Conservation (phyloP, 1,284 basidiomycete genomes). For the Stereum hirsutum region DNA sequence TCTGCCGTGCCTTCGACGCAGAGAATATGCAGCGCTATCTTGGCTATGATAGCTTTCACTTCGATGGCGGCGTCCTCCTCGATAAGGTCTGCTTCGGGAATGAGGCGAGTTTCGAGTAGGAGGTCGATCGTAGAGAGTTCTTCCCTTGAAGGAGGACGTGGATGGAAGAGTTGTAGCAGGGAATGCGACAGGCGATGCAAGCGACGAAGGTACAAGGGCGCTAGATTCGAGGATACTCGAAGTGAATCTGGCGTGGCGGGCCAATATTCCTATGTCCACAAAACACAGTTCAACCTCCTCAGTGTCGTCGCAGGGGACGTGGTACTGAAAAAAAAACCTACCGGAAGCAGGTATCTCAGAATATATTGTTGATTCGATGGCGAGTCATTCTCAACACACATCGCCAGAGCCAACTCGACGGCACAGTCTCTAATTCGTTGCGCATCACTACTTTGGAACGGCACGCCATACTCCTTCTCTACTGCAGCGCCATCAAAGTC, state of each 20-base stretch:
- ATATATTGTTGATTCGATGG: constrained; percentile 20
- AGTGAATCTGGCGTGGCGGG: constrained; percentile 1
- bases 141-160: neutral
- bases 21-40: constrained; percentile 32
- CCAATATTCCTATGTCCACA: constrained; percentile 48
- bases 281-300: constrained; percentile 21
- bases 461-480: constrained; percentile 27
- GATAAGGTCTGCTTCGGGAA: constrained; percentile 36
- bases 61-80: constrained; percentile 16
- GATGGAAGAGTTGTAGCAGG: constrained; percentile 20
- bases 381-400: constrained; percentile 25
- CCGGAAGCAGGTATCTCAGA: constrained; percentile 21
- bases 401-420: constrained; percentile 14
- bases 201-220: constrained; percentile 21
- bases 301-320: no score
- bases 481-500: constrained; percentile 20
- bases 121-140: constrained; percentile 27
- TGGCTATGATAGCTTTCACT: constrained; percentile 16
- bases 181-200: constrained; percentile 31
- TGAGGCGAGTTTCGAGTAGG: constrained; percentile 34
- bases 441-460: constrained; percentile 19
- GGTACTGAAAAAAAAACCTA: constrained; percentile 9
- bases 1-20: constrained; percentile 22
- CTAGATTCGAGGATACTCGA: constrained; percentile 21
- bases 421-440: constrained; percentile 26